Base-by-base conservation (phyloP, 495 filamentous ascomycete genomes). In the Xylaria bambusicola region DNA sequence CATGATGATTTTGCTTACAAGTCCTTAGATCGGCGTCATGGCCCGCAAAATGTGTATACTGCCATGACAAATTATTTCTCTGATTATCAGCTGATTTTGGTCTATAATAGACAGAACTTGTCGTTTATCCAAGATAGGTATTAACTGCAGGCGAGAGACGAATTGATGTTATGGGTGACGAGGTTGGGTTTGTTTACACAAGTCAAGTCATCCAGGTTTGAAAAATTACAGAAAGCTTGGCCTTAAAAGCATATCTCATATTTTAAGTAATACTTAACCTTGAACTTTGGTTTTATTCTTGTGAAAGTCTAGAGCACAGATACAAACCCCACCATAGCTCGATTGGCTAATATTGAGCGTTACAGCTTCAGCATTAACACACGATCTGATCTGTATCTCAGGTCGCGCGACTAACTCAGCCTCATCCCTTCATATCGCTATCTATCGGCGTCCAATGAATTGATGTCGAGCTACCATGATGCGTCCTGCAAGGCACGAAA, bases 21-120 rank as follows among this genome's bases (percentile, higher is more conserved):
- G 62, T 48, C 41, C 55, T 57, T 57, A 66, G 65, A 53, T 61
- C 46, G 63, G 64, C 60, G 66, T 65, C 36, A 44, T 56, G 62
- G 54, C 40, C 55, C 57, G 18, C 41, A 62, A 62, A 58, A 58
- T 48, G 15, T 58, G 55, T 58, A 48, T 56, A 56, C 29, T 38
- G 44, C 21, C 29, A 21, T 44, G 40, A 33, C 36, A 33, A 54
- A 33, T 42, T 36, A 44, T 44, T 12, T 54, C 12, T 13, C 10
- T 23, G 13, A 18, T 54, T 53, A 26, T 31, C 44, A 29, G 52
- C 52, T 29, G 36, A 42, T 47, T 47, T n/a, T 47, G 42, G 41
- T 56, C 29, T 56, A 47, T 6, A 47, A 56, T 56, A 26, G 27
- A 56, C 53, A 45, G 18, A 36, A 26, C 40, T 36, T 56, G 41